Percentiles rank a stretch among this genome's conserved stretches.
Evolutionary conservation across 1,139 yeast genomes (phyloP).

Genomic region (Scheffersomyces cryptocercus): DNA sequence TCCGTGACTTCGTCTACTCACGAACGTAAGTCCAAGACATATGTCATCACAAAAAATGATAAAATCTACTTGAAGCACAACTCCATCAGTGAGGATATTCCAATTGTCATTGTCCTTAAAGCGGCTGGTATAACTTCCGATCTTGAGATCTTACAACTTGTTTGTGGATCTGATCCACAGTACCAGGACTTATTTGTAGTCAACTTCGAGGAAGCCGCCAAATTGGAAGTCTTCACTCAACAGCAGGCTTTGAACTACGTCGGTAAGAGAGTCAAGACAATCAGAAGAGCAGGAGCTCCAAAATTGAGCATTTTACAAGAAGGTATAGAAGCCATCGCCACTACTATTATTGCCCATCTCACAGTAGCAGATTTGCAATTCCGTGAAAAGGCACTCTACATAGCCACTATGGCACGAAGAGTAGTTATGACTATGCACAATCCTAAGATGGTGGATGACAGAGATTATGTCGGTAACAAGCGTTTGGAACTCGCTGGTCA

Average conservation of each 20-base stretch:
- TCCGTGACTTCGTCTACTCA: conserved; percentile 97
- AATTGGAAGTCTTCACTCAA: conserved; percentile 83
- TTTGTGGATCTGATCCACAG: conserved; percentile 84
- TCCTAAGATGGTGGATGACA: conserved; percentile 93
- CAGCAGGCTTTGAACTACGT: conserved; percentile 90
- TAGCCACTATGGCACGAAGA: conserved; percentile 95
- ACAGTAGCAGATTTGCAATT: conserved; percentile 85
- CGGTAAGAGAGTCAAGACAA: conserved; percentile 89
- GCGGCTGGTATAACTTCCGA: conserved; percentile 96
- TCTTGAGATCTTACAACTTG: conserved; percentile 88
- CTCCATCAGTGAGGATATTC: conserved; percentile 92
- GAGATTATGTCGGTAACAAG: conserved; percentile 98
- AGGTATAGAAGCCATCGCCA: conserved; percentile 96
- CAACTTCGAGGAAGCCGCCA: conserved; percentile 92
- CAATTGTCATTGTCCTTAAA: conserved; percentile 87
- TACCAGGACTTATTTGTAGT: conserved; percentile 92
- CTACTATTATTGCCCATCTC: conserved; percentile 93
- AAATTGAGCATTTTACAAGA: conserved; percentile 82
- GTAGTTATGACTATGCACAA: conserved; percentile 95
- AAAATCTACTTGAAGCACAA: conserved; percentile 91
- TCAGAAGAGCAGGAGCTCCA: conserved; percentile 83
- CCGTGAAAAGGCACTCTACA: conserved; percentile 89
- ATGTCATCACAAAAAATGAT: conserved; percentile 88
- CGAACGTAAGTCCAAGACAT: conserved; percentile 95
- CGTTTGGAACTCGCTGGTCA: conserved; percentile 97